These are phyloP conservation scores for Puccinia horiana DNA, from an alignment of 1,284 basidiomycete species.

Conservation along the genomic window DNA sequence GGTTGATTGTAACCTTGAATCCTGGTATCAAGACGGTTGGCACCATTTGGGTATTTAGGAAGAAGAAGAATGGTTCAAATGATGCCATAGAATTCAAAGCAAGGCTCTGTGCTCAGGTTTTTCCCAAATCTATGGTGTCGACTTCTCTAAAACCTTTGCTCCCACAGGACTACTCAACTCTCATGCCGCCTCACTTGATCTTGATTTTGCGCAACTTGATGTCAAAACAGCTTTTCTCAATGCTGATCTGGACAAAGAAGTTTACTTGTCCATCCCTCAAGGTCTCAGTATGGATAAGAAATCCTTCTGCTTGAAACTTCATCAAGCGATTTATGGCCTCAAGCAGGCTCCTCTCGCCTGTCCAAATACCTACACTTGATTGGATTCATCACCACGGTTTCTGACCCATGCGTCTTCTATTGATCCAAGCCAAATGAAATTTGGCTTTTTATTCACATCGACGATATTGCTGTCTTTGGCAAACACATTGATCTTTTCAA, in stretches of 20 bases:
- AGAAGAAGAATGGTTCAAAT: not conserved
- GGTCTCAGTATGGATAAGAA: not conserved
- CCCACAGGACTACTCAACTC: constrained; percentile 2
- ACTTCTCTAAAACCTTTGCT: constrained; percentile 8
- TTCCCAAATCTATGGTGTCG: not conserved
- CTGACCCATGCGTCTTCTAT: constrained; percentile 16
- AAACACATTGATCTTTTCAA: too few relatives aligned
- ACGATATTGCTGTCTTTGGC: constrained; percentile 18
- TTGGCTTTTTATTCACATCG: not conserved
- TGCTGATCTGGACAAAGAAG: not conserved
- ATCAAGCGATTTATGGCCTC: constrained; percentile 24
- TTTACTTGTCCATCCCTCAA: constrained; percentile 3
- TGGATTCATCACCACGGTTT: not conserved
- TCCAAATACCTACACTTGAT: constrained; percentile 10
- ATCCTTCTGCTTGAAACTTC: not conserved
- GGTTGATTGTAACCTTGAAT: not conserved
- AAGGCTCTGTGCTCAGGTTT: not conserved
- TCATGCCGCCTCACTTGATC: not conserved
- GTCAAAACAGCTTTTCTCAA: not conserved
- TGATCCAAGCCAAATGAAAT: not conserved
- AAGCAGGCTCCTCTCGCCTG: constrained; percentile 12
- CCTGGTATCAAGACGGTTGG: not conserved
- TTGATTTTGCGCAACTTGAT: constrained; percentile 3
- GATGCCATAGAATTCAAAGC: not conserved
- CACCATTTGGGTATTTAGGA: not conserved